phyloP scores from a whole-genome alignment of 2,329 filamentous ascomycete genomes.

The Mollisia scopiformis region DNA sequence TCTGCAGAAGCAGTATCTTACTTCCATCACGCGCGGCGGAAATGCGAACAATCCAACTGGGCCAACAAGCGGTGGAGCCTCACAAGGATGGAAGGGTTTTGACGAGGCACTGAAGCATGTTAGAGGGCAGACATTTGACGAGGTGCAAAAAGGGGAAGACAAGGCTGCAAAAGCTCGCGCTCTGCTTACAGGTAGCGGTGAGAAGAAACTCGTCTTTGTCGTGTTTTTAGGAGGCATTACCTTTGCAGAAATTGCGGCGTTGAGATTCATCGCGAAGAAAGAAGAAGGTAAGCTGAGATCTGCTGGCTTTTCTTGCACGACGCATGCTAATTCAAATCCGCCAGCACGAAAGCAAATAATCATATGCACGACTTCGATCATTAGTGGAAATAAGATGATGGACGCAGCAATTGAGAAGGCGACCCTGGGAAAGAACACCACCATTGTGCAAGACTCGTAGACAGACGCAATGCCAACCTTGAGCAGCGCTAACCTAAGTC shows the following conservation, averaged over 20 bases:
- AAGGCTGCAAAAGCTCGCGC: slow-evolving; percentile 87
- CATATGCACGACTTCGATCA: slow-evolving; percentile 89
- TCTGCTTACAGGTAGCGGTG: slow-evolving; percentile 74
- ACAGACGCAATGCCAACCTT: slow-evolving; percentile 14
- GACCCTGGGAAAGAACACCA: slow-evolving; percentile 29
- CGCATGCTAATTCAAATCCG: slow-evolving; percentile 17
- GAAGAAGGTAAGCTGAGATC: slow-evolving; percentile 61
- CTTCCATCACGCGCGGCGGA: slow-evolving; percentile 69
- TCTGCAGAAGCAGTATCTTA: slow-evolving; percentile 84
- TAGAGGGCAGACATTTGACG: slow-evolving; percentile 86
- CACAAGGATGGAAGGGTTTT: slow-evolving; percentile 89
- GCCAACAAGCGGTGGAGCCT: slow-evolving; percentile 55
- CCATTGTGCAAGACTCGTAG: slow-evolving; percentile 29
- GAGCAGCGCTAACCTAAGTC: background rate
- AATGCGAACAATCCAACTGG: slow-evolving; percentile 50
- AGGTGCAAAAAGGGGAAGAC: slow-evolving; percentile 89
- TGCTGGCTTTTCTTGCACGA: background rate
- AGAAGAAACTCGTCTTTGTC: slow-evolving; percentile 87
- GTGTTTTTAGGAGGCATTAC: slow-evolving; percentile 98
- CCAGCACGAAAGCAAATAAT: slow-evolving; percentile 78
- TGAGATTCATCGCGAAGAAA: slow-evolving; percentile 86
- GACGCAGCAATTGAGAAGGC: slow-evolving; percentile 76
- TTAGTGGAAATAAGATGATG: slow-evolving; percentile 90
- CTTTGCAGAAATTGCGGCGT: slow-evolving; percentile 91
- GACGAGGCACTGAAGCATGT: slow-evolving; percentile 90